Conservation (phyloP, 495 filamentous ascomycete genomes). For the Patellaria atrata region DNA sequence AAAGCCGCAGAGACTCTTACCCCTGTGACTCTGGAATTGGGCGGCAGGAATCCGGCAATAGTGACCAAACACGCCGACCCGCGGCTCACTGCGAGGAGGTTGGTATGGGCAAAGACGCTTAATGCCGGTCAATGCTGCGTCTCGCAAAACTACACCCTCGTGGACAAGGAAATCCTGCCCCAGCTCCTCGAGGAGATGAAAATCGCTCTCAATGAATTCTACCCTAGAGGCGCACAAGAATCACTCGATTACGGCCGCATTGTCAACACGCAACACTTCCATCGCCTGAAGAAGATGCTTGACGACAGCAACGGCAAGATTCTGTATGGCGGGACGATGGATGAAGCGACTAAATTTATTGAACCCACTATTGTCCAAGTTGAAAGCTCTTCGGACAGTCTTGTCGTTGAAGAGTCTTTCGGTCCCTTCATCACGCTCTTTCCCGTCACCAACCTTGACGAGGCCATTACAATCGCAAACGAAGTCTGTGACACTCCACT, state of each 20-base stretch:
- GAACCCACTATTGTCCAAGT: constrained; percentile 75
- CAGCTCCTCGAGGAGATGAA: constrained; percentile 64
- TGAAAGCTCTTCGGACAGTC: constrained; percentile 55
- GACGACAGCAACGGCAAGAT: constrained; percentile 73
- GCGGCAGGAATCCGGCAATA: constrained; percentile 82
- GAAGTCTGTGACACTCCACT: constrained; percentile 66
- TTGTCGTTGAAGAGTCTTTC: constrained; percentile 73
- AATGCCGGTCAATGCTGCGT: constrained; percentile 87
- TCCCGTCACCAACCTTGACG: constrained; percentile 58
- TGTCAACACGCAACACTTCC: constrained; percentile 61
- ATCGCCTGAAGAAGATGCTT: constrained; percentile 77
- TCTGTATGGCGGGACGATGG: constrained; percentile 66
- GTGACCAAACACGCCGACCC: constrained; percentile 70
- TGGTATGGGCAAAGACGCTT: constrained; percentile 74
- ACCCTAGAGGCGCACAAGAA: constrained; percentile 61
- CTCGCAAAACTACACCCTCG: constrained; percentile 73
- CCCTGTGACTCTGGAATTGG: constrained; percentile 76
- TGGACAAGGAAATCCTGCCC: constrained; percentile 58
- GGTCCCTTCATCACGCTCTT: constrained; percentile 76
- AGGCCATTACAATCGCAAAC: constrained; percentile 66
- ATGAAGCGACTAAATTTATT: constrained; percentile 66
- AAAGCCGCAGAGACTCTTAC: constrained; percentile 87
- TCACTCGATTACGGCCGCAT: constrained; percentile 66
- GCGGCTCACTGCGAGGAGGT: constrained; percentile 62
- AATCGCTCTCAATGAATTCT: constrained; percentile 60